A percentile compares a stretch with the other conserved stretches of the same genome.
phyloP scores from a whole-genome alignment of 2,329 filamentous ascomycete species.

The Drechslera avenae region DNA sequence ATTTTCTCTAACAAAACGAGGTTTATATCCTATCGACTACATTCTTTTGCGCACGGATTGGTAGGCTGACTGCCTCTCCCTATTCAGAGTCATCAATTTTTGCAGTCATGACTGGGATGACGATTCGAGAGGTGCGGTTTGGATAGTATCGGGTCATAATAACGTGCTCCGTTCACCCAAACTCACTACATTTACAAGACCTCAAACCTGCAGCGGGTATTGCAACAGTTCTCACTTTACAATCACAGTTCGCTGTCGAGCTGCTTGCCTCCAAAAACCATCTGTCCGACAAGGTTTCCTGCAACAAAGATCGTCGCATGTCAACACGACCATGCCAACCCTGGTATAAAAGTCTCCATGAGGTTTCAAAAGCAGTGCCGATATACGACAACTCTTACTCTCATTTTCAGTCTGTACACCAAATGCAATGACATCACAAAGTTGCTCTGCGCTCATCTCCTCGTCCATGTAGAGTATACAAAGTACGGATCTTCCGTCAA shows the following conservation, averaged over 20 bases:
- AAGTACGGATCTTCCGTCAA: background rate
- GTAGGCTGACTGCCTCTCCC: too few relatives aligned
- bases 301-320: background rate
- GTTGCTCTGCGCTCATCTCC: background rate
- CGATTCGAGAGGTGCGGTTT: too few relatives aligned
- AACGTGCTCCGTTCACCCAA: too few relatives aligned
- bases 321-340: slow-evolving; percentile 1
- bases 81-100: too few relatives aligned
- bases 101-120: too few relatives aligned
- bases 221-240: too few relatives aligned
- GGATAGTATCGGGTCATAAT: too few relatives aligned
- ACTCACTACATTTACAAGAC: too few relatives aligned
- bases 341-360: background rate
- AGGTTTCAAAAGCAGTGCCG: background rate
- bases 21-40: too few relatives aligned
- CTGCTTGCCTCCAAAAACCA: background rate
- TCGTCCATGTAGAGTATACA: background rate
- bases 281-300: background rate
- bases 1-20: too few relatives aligned
- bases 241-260: background rate
- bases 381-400: background rate
- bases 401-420: background rate
- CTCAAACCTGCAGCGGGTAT: background rate
- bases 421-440: background rate
- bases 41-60: too few relatives aligned